A percentile compares a stretch with the other conserved stretches of the same genome.
phyloP scores from a whole-genome alignment of 768 basidiomycete species.

The Sarcomyxa edulis region DNA sequence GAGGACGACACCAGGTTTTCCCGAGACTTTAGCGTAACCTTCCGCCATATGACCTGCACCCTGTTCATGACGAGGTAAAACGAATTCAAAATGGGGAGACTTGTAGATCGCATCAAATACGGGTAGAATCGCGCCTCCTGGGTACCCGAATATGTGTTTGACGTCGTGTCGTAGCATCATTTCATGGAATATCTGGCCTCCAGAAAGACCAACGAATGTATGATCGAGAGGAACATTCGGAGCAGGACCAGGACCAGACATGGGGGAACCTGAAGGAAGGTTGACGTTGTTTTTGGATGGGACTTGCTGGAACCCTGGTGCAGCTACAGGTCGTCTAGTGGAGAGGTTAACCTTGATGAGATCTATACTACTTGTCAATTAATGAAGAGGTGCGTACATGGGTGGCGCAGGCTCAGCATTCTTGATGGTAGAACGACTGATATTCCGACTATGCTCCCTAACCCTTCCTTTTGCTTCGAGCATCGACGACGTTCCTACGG shows the following conservation, averaged over 20 bases:
- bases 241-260: slow-evolving; percentile 31
- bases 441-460: slow-evolving; percentile 67
- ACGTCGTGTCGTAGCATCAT: slow-evolving; percentile 98
- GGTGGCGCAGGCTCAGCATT: slow-evolving; percentile 58
- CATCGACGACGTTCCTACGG: too few species aligned
- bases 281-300: slow-evolving; percentile 30
- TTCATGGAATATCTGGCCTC: slow-evolving; percentile 98
- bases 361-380: too few species aligned
- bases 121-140: slow-evolving; percentile 95
- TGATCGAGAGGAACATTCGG: slow-evolving; percentile 59
- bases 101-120: slow-evolving; percentile 99
- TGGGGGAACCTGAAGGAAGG: slow-evolving; percentile 24
- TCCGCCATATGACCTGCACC: slow-evolving; percentile 99
- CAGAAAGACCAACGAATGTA: slow-evolving; percentile 90
- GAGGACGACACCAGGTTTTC: slow-evolving; percentile 95
- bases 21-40: slow-evolving; percentile 95
- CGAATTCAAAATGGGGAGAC: slow-evolving; percentile 90
- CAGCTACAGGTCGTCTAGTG: slow-evolving; percentile 55
- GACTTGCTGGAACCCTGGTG: slow-evolving; percentile 46
- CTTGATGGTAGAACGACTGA: slow-evolving; percentile 61
- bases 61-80: slow-evolving; percentile 95
- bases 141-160: slow-evolving; percentile 97
- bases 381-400: slow-evolving; percentile 38
- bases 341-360: too few species aligned
- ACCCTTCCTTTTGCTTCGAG: slow-evolving; percentile 81